Evolutionary conservation across 768 basidiomycete genomes (phyloP).

Genomic region (Tephrocybe sp.): DNA sequence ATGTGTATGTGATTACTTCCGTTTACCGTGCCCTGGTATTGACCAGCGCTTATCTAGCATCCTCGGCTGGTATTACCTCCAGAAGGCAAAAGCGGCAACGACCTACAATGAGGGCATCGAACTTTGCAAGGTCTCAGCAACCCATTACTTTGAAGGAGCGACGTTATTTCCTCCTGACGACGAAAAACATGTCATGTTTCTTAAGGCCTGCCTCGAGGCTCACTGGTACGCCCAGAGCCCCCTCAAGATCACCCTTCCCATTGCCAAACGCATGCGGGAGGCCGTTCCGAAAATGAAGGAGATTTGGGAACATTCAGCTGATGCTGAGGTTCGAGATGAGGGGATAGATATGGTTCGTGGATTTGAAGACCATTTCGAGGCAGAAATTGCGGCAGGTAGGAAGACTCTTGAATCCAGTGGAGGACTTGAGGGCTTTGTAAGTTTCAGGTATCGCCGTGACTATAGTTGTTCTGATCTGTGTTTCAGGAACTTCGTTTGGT

Average conservation of each 20-base stretch:
- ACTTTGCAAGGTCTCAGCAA: slow-evolving; percentile 23
- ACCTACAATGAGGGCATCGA: slow-evolving; percentile 10
- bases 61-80: slow-evolving; percentile 28
- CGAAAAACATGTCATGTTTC: slow-evolving; percentile 28
- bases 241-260: slow-evolving; percentile 23
- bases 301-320: too few species aligned
- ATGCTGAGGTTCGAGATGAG: too few species aligned
- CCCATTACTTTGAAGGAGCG: slow-evolving; percentile 31
- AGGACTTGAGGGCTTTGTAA: too few species aligned
- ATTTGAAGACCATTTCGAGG: too few species aligned
- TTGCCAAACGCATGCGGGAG: too few species aligned
- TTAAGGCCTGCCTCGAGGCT: slow-evolving; percentile 31
- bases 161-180: slow-evolving; percentile 34
- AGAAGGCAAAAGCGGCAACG: slow-evolving; percentile 7
- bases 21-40: not conserved
- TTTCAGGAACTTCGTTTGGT: too few species aligned
- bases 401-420: too few species aligned
- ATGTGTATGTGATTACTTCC: slow-evolving; percentile 35
- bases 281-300: too few species aligned
- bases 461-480: too few species aligned
- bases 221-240: slow-evolving; percentile 24
- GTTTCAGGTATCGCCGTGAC: too few species aligned
- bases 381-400: too few species aligned
- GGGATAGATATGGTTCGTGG: too few species aligned
- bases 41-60: slow-evolving; percentile 21